phyloP scores from a whole-genome alignment of 176 grass and related monocot genomes.

The Olyra latifolia region DNA sequence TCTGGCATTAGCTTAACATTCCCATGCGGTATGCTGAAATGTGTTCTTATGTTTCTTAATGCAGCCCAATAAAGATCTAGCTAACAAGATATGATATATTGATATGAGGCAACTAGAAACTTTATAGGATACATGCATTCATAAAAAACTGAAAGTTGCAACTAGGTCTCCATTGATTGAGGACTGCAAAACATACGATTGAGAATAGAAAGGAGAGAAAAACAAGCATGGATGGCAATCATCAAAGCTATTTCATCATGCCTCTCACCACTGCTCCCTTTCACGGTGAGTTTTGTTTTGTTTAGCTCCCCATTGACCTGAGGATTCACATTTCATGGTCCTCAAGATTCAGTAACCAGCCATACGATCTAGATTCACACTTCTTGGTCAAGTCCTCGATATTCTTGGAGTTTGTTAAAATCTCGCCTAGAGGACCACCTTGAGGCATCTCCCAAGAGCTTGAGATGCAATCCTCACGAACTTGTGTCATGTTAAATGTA shows the following conservation, averaged over 20 bases:
- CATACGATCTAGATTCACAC: slow-evolving; percentile 44
- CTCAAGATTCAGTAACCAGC: slow-evolving; percentile 49
- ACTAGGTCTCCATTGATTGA: not conserved
- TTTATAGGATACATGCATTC: slow-evolving; percentile 30
- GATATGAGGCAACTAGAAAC: slow-evolving; percentile 1
- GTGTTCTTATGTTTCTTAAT: not conserved
- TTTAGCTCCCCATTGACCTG: not conserved
- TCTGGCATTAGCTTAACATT: slow-evolving; percentile 28
- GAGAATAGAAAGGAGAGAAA: slow-evolving; percentile 15
- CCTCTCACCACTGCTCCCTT: slow-evolving; percentile 7
- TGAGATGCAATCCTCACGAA: slow-evolving; percentile 56
- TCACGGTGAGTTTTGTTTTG: slow-evolving; percentile 5
- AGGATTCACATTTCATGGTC: slow-evolving; percentile 35
- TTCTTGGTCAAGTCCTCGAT: slow-evolving; percentile 30
- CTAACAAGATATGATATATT: slow-evolving; percentile 20
- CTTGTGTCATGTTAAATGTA: slow-evolving; percentile 32
- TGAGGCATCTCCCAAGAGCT: slow-evolving; percentile 59
- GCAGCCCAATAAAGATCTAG: not conserved
- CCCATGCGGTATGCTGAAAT: not conserved
- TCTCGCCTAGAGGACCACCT: slow-evolving; percentile 72
- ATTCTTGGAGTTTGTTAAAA: slow-evolving; percentile 60
- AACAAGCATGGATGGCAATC: slow-evolving; percentile 6
- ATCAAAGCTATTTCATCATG: slow-evolving; percentile 12
- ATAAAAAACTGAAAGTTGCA: slow-evolving; percentile 32
- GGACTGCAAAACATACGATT: slow-evolving; percentile 12